phyloP scores from a whole-genome alignment of 164 flowering plant genomes.

The Aristolochia fimbriata region DNA sequence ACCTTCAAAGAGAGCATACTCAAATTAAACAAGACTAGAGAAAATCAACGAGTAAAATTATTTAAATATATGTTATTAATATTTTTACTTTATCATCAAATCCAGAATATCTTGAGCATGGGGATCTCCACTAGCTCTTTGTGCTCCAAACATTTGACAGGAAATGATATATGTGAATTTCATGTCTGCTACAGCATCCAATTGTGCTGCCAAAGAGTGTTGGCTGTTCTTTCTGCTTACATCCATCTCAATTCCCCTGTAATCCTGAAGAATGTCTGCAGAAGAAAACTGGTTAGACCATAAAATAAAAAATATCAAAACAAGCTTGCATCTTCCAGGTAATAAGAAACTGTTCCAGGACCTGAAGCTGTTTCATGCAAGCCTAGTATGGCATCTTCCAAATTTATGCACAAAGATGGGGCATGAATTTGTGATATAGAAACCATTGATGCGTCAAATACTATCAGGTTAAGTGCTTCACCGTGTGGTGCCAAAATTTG shows the following conservation, averaged over 20 bases:
- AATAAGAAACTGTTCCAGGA: too few relatives aligned
- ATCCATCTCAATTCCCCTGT: constrained; percentile 38
- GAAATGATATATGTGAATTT: constrained; percentile 74
- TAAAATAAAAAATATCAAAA: not conserved
- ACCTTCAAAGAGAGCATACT: constrained; percentile 30
- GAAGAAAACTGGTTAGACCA: not conserved
- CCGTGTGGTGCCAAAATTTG: too few relatives aligned
- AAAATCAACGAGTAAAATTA: not conserved
- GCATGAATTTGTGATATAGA: too few relatives aligned
- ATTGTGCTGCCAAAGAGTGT: constrained; percentile 39
- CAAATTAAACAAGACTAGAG: not conserved
- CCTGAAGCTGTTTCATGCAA: too few relatives aligned
- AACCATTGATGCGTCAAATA: too few relatives aligned
- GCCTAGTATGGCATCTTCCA: too few relatives aligned
- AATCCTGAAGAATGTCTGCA: constrained; percentile 74
- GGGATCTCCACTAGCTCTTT: constrained; percentile 62
- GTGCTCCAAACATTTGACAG: constrained; percentile 77
- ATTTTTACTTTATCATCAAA: constrained; percentile 59
- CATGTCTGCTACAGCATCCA: constrained; percentile 78
- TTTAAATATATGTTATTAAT: not conserved
- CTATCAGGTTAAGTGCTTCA: too few relatives aligned
- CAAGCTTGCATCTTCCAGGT: not conserved
- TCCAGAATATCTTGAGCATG: constrained; percentile 68
- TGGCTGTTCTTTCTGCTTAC: constrained; percentile 22
- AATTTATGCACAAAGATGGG: too few relatives aligned